Conservation (phyloP, 202 grass and related monocot species). For the Schoenoplectus tabernaemontani region DNA sequence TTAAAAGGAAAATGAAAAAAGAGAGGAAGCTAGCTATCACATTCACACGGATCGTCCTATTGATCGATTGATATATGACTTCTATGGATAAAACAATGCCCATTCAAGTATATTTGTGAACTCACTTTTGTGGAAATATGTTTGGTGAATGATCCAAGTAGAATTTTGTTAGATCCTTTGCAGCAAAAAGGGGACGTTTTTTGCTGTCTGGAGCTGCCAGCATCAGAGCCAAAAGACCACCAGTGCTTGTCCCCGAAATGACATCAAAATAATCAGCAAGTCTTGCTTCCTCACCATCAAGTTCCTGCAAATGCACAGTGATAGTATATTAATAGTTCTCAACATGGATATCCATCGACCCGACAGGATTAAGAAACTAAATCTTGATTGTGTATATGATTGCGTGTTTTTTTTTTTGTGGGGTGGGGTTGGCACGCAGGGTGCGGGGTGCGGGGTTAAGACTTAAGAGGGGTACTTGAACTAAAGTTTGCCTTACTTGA, state of each 20-base stretch:
- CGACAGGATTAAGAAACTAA: neutral
- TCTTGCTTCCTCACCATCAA: slow-evolving; percentile 45
- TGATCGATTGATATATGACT: neutral
- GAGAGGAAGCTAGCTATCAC: neutral
- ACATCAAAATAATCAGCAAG: slow-evolving; percentile 80
- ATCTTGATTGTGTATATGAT: no score
- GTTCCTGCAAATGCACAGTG: slow-evolving; percentile 23
- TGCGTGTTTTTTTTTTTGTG: no score
- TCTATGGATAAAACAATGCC: neutral
- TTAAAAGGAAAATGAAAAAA: neutral
- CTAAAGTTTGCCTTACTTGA: neutral
- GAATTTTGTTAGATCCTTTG: slow-evolving; percentile 49
- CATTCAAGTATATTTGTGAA: neutral
- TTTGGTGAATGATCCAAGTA: slow-evolving; percentile 51
- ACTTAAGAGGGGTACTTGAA: no score
- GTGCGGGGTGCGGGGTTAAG: no score
- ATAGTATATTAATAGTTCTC: neutral
- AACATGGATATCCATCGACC: neutral
- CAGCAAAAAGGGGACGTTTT: slow-evolving; percentile 38
- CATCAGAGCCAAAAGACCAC: slow-evolving; percentile 57
- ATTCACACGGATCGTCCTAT: neutral
- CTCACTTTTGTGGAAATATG: slow-evolving; percentile 76
- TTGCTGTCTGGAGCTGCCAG: slow-evolving; percentile 42
- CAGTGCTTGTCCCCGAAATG: slow-evolving; percentile 64
- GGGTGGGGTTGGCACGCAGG: no score